Percentiles rank a stretch among this genome's conserved stretches.
These are phyloP conservation scores for Xylaria longipes DNA, from an alignment of 495 filamentous ascomycete species.

Conservation along the genomic window DNA sequence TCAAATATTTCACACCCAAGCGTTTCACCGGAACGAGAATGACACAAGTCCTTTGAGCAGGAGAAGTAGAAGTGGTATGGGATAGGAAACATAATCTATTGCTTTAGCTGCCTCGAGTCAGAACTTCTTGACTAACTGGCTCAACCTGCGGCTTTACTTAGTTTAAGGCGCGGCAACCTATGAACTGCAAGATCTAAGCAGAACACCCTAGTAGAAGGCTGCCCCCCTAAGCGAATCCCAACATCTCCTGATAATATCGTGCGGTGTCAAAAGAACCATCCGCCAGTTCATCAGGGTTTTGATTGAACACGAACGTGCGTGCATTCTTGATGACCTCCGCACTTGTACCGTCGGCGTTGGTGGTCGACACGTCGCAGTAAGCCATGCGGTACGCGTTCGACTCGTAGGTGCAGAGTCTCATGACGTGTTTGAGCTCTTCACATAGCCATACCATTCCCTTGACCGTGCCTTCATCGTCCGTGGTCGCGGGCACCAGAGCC, in stretches of 20 bases:
- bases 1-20: not conserved
- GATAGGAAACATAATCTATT: not conserved
- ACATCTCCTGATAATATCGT: not conserved
- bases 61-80: too few species aligned
- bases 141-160: not conserved
- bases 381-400: constrained; percentile 29
- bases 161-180: not conserved
- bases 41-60: too few species aligned
- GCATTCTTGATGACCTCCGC: constrained; percentile 28
- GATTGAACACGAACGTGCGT: constrained; percentile 30
- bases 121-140: not conserved
- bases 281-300: not conserved
- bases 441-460: constrained; percentile 29
- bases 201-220: not conserved
- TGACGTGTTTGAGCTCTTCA: constrained; percentile 24
- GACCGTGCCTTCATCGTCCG: constrained; percentile 12
- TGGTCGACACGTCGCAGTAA: constrained; percentile 26
- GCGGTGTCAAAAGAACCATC: constrained; percentile 28
- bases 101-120: not conserved
- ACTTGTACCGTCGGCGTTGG: constrained; percentile 7
- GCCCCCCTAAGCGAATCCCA: not conserved
- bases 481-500: constrained; percentile 24
- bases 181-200: not conserved
- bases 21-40: not conserved
- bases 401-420: constrained; percentile 20